These are phyloP conservation scores for Vachellia pachyceras DNA, from an alignment of 306 rosid species.

Conservation along the genomic window DNA sequence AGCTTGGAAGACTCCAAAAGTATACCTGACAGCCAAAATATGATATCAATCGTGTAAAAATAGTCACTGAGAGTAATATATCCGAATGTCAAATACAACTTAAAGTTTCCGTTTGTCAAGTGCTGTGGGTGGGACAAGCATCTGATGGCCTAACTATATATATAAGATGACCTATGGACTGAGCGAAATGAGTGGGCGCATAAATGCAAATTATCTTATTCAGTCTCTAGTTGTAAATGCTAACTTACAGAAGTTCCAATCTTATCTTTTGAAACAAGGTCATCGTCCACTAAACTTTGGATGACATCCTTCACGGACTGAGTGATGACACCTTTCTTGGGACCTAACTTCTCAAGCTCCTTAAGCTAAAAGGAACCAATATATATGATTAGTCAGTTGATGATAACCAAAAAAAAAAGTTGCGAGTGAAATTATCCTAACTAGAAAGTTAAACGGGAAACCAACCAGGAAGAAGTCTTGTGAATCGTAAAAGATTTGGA, in stretches of 20 bases:
- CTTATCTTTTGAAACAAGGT: constrained; percentile 91
- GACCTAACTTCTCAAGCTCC: constrained; percentile 95
- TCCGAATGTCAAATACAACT: neutral
- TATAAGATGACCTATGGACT: no score
- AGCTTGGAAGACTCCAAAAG: constrained; percentile 98
- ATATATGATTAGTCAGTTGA: neutral
- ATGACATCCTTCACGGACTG: constrained; percentile 97
- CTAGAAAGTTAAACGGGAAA: neutral
- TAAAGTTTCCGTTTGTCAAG: constrained; percentile 1
- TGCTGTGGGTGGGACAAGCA: constrained; percentile 16
- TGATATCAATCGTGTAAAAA: constrained; percentile 8
- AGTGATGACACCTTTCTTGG: constrained; percentile 84
- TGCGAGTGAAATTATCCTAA: neutral
- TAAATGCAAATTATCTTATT: neutral
- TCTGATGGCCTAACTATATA: neutral
- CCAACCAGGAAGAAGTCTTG: constrained; percentile 89
- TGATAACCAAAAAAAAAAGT: neutral
- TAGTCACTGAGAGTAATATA: neutral
- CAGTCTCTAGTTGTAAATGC: constrained; percentile 9
- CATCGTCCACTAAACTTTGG: constrained; percentile 96
- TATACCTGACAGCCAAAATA: constrained; percentile 66
- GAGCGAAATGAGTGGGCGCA: neutral
- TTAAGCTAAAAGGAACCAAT: constrained; percentile 65
- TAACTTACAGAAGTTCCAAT: constrained; percentile 96
- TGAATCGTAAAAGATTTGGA: constrained; percentile 87